Conservation (phyloP, 306 rosid species). For the Dryas octopetala region DNA sequence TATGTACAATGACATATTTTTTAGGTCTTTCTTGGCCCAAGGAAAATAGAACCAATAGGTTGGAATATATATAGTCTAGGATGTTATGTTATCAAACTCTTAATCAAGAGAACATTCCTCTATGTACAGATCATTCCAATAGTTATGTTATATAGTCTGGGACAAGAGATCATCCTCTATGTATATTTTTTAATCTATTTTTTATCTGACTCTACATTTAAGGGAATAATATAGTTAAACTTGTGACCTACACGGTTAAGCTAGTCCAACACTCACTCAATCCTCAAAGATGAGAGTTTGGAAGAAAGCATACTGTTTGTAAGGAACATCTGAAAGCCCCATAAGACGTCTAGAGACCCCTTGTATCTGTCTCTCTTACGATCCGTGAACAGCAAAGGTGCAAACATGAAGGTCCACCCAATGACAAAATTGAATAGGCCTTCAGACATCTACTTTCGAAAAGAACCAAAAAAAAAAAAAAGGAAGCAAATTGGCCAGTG, state of each 20-base stretch:
- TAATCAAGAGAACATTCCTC: too few species aligned
- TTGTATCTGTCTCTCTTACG: conserved; percentile 58
- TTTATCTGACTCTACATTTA: too few species aligned
- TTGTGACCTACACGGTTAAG: conserved; percentile 15
- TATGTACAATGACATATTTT: not conserved
- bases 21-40: too few species aligned
- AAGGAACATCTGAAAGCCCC: conserved; percentile 91
- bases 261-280: conserved; percentile 2
- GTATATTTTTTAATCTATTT: too few species aligned
- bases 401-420: conserved; percentile 95
- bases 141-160: too few species aligned
- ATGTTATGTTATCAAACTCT: too few species aligned
- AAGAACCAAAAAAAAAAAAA: conserved; percentile 11
- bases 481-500: not conserved
- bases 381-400: conserved; percentile 83
- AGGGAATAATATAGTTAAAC: not conserved
- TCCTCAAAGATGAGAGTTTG: not conserved
- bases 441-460: conserved; percentile 62
- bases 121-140: too few species aligned
- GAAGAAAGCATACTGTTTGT: conserved; percentile 69
- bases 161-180: too few species aligned
- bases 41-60: too few species aligned
- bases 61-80: too few species aligned
- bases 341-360: conserved; percentile 68
- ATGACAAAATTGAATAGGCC: conserved; percentile 90